Evolutionary conservation across 106 monocot species (phyloP).

Genomic region (Dioscorea alata): DNA sequence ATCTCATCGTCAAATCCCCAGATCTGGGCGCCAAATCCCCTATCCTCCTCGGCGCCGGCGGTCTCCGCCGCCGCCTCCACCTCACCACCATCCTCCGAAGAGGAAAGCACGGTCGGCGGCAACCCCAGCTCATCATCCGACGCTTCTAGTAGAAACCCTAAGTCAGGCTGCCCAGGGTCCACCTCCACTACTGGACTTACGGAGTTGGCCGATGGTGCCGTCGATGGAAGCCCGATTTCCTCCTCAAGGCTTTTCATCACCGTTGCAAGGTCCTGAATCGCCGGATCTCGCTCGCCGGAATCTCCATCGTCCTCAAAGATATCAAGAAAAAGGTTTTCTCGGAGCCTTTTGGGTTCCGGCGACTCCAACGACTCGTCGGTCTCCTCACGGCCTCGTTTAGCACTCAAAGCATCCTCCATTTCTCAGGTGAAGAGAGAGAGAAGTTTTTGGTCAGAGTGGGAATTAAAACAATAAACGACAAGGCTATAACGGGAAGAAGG

Average conservation of each 20-base stretch:
- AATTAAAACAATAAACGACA: background rate
- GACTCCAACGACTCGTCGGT: conserved; percentile 3
- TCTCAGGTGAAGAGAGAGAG: background rate
- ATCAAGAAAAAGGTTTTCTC: conserved; percentile 1
- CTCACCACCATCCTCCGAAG: conserved; percentile 11
- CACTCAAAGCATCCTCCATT: background rate
- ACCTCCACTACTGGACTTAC: background rate
- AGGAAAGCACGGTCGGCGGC: conserved; percentile 35
- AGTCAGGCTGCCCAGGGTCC: conserved; percentile 23
- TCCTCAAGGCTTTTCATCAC: conserved; percentile 11
- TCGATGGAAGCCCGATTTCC: background rate
- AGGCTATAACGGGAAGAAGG: conserved; percentile 1
- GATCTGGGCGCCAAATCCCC: conserved; percentile 10
- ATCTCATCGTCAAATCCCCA: conserved; percentile 20
- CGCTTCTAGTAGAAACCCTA: conserved; percentile 71
- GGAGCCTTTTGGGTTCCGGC: conserved; percentile 6
- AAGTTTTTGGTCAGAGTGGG: background rate
- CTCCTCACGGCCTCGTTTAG: background rate
- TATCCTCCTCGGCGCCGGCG: background rate
- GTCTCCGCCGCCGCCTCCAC: background rate
- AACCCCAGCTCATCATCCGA: conserved; percentile 92
- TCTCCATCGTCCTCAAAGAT: background rate
- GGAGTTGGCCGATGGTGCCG: background rate
- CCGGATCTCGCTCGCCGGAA: background rate
- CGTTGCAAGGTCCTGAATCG: conserved; percentile 3